Evolutionary conservation across 1,284 basidiomycete species (phyloP).

Genomic region (Cronartium quercuum): DNA sequence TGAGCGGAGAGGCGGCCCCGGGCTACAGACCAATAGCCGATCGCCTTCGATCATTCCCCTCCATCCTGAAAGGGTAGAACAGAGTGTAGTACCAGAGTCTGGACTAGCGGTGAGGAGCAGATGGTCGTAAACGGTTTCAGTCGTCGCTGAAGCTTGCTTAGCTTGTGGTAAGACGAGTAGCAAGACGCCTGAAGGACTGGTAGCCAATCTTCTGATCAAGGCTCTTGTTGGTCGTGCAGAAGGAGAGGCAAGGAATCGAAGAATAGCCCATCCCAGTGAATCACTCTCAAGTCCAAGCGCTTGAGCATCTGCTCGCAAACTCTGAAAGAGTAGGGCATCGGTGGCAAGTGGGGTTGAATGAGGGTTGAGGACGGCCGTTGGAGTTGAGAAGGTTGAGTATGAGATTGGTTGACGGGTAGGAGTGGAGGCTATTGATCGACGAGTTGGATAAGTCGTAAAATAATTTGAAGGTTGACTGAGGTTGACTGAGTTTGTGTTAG

Average conservation of each 20-base stretch:
- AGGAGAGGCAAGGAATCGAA: background rate
- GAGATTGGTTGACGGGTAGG: background rate
- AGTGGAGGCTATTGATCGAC: background rate
- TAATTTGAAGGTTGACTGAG: no score
- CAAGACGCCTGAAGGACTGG: background rate
- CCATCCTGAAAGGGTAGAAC: conserved; percentile 17
- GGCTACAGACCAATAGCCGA: conserved; percentile 12
- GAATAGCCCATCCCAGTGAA: conserved; percentile 23
- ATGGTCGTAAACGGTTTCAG: conserved; percentile 13
- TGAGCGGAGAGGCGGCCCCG: background rate
- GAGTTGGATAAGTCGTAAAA: background rate
- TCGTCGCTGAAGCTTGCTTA: background rate
- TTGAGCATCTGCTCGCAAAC: conserved; percentile 15
- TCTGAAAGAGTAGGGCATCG: conserved; percentile 34
- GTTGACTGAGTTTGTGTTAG: no score
- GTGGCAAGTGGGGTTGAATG: conserved; percentile 7
- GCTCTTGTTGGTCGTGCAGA: background rate
- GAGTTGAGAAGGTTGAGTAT: background rate
- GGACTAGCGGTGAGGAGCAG: background rate
- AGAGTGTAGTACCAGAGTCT: background rate
- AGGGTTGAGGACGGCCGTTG: background rate
- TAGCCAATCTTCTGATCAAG: background rate
- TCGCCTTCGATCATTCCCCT: conserved; percentile 29
- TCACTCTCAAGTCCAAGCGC: conserved; percentile 13
- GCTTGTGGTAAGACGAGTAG: conserved; percentile 18